Conservation (phyloP, 192 early-diverging fungal genomes). For the Backusella westeae region DNA sequence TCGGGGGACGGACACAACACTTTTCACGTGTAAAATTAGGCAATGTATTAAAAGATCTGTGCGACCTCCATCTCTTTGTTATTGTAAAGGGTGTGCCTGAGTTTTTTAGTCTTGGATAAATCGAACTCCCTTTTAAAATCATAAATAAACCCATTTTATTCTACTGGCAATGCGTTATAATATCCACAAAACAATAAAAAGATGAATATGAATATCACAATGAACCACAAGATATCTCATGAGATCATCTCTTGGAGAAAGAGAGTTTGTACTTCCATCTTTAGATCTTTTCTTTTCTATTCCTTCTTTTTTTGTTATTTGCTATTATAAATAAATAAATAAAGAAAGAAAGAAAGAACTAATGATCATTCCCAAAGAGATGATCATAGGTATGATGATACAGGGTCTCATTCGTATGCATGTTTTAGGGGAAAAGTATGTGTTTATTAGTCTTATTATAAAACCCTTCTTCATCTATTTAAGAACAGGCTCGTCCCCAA, state of each 20-base stretch:
- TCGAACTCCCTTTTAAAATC: background rate
- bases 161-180: too few relatives aligned
- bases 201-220: background rate
- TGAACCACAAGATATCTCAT: background rate
- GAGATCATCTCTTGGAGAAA: background rate
- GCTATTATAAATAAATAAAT: background rate
- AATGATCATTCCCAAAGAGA: background rate
- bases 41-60: background rate
- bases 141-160: too few relatives aligned
- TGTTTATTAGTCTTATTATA: too few relatives aligned
- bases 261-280: background rate
- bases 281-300: background rate
- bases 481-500: background rate
- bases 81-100: background rate
- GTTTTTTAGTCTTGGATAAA: background rate
- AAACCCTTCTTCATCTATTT: background rate
- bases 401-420: too few relatives aligned
- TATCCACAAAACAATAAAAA: background rate
- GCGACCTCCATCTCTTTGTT: background rate
- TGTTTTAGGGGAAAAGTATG: too few relatives aligned
- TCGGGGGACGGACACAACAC: background rate
- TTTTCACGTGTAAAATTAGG: constrained; percentile 7
- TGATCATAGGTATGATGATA: background rate
- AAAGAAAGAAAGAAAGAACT: background rate
- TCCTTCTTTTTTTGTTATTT: background rate